Evolutionary conservation across 305 asterid species (phyloP), one percentile per base, ranked within the genome.

Genomic region (Solanum aculeatissimum): DNA sequence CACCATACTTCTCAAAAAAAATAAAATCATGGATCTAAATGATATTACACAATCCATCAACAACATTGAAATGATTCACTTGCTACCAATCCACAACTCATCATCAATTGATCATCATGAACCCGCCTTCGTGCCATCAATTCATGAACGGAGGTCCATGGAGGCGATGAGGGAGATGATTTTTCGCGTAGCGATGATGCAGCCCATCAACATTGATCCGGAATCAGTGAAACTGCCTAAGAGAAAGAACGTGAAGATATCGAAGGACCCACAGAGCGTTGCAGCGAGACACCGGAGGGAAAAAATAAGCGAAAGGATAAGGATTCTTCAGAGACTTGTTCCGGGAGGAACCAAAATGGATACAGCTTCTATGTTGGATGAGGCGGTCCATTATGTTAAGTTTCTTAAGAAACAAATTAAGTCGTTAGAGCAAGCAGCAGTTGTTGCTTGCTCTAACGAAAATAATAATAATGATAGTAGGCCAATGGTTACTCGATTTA

Each of bases 341-440:
- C 95, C 95, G 1, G 95, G 95, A 0, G 95, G 95, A 6, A 89
- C 93, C 4, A 92, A 90, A 62, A 84, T 91, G 93, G 96, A 91
- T 54, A 91, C 96, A 7, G 93, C 95, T 2, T 91, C 94, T 0
- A 91, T 91, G 95, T 70, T 92, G 86, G 95, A 91, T 21, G 95
- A 91, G 85, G 95, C 93, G 2, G 91, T 91, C 25, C 95, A 91
- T 87, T 93, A 93, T 80, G 82, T 93, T 9, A 91, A 89, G 94
- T 93, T 91, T 77, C 79, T 93, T 82, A 91, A 91, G 83, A 90
- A 85, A 60, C 96, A 93, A 80, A 87, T 91, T 13, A 86, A 90
- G 19, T 65, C 85, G 0, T 84, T 93, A 66, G 91, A 91, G 27
- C 88, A 79, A 69, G 90, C 87, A 21, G 79, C 35, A n/a, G n/a